Base-by-base conservation (phyloP, 1,139 yeast species). In the Arxiozyma bovina region DNA sequence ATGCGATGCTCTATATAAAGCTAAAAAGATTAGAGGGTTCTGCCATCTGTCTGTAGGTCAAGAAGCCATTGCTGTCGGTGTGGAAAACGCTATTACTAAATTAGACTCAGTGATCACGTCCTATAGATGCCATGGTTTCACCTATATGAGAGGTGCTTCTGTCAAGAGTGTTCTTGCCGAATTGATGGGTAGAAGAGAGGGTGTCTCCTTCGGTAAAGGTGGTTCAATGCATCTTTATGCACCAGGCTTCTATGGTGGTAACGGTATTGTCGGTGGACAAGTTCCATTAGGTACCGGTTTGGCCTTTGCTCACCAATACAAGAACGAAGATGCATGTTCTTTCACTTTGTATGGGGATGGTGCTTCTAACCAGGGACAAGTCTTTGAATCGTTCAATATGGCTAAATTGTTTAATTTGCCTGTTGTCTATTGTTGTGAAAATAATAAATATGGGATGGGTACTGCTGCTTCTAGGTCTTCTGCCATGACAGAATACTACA, bases 371-470 rank as follows among this genome's bases (percentile, higher is more conserved):
- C 99, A 93, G 77, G 99, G 99, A 71, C 99, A 93, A 77, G 97
- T 91, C 60, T 94, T 93, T 68, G 99, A 93, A 77, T 75, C 97
- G 52, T 93, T 79, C 80, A 93, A 93, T 82, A 93, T 93, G 99
- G 99, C 99, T 70, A 94, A 93, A 77, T 83, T 93, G 73, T 93
- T 97, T 97, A 84, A 90, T 76, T 81, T 93, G 71, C 99, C 99
- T 63, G 85, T 89, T 70, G 76, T 93, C 63, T 93, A 89, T 71
- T 90, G 94, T 61, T 93, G 99, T 80, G 99, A 93, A 77, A 93
- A 93, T 82, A 93, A 93, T 84, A 93, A 90, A 78, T 93, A 93
- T 74, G 99, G 99, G 80, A 93, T 93, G 99, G 99, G 99, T 77
- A 93, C 99, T 54, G 77, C 99, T 62, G 98, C 98, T 56, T 76